Evolutionary conservation across 2,329 filamentous ascomycete genomes (phyloP), one percentile per base, ranked within the genome.

Genomic region (Aspergillus sp.): DNA sequence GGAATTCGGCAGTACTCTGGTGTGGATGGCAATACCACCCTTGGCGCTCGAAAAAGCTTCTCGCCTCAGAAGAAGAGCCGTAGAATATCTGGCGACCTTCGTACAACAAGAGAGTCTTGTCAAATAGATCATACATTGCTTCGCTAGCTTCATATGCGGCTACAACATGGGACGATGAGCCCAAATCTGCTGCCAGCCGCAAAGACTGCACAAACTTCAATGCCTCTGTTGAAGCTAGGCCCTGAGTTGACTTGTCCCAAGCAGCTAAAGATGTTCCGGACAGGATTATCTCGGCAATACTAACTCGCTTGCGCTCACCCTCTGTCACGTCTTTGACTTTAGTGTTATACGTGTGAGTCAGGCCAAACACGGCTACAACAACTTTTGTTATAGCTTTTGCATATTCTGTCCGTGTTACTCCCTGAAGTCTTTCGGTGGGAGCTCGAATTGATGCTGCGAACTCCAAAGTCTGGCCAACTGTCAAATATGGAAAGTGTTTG

Each of bases 21-120:
- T 88, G 82, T 2, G 81, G 71, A 0, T 88, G 87, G 63, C 88
- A 90, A 32, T 81, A 71, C 82, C 86, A 92, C 17, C 90, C 90
- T 71, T 88, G 83, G 2, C 81, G 77, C 67, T 89, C 85, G 61
- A 92, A 92, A 75, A 84, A 92, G 0, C 68, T 70, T 63, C 83
- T 86, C 0, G 89, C 90, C 1, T 79, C 72, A 2, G 68, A 68
- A 0, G 85, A 83, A 0, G 83, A 82, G 0, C 90, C 90, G 64
- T 87, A 92, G 77, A 86, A 93, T 67, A 93, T 91, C 69, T 91
- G 83, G 0, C 86, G 83, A 0, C 90, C 90, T 65, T 91, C 87
- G 68, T 92, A 90, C 0, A 92, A 78, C 0, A 92, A 85, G 0
- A 84, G 80, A 0, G 84, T 84, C 70, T 90, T 91, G 73, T 92